Percentiles rank a stretch among this genome's conserved stretches.
phyloP scores from a whole-genome alignment of 2,329 filamentous ascomycete species.

The Aspergillus pseudotamarii region DNA sequence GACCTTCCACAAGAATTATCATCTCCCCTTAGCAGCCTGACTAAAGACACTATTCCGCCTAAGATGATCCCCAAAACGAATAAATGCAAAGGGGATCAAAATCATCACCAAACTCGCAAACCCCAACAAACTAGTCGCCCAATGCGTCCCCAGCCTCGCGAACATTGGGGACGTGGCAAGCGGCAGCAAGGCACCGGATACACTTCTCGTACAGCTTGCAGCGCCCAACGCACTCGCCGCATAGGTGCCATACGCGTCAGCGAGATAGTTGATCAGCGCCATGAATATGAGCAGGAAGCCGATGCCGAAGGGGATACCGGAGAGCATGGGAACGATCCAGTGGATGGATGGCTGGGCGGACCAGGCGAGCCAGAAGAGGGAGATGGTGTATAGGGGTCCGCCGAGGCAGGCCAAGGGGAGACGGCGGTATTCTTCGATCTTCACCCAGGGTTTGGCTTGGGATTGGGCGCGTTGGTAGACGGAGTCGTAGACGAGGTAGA shows the following conservation, averaged over 20 bases:
- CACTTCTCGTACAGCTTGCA: neutral
- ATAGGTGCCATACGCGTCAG: neutral
- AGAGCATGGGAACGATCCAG: slow-evolving; percentile 69
- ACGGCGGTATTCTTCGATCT: neutral
- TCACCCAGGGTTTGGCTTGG: too few relatives aligned
- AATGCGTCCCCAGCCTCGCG: neutral
- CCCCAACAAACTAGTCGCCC: neutral
- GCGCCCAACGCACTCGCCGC: neutral
- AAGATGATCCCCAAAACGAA: neutral
- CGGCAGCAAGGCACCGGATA: neutral
- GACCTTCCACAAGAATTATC: too few relatives aligned
- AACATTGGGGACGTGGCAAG: neutral
- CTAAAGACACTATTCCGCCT: too few relatives aligned
- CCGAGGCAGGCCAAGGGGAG: neutral
- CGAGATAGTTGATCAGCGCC: neutral
- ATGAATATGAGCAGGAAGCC: neutral
- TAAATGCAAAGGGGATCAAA: neutral
- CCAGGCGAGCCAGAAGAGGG: slow-evolving; percentile 69
- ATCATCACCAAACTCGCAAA: neutral
- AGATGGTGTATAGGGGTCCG: slow-evolving; percentile 59
- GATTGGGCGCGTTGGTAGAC: too few relatives aligned
- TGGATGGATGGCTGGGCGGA: slow-evolving; percentile 60
- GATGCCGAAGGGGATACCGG: slow-evolving; percentile 60
- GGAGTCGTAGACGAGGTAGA: too few relatives aligned
- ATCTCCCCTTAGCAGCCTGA: too few relatives aligned